Base-by-base conservation (phyloP, 768 basidiomycete genomes). In the Mycena floridula region DNA sequence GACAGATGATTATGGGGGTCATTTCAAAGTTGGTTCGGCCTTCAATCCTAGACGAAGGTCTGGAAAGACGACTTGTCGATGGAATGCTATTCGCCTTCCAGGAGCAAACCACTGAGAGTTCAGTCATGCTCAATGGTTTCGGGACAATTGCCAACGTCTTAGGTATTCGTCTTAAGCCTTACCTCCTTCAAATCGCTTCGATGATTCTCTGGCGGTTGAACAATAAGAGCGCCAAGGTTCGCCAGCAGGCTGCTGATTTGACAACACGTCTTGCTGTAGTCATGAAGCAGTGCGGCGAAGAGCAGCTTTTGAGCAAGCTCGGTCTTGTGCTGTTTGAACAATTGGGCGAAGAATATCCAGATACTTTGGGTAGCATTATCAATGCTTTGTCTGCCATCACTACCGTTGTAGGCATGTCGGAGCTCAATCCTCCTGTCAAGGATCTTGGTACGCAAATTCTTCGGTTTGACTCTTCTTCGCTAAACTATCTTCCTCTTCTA, bases 21-120 rank as follows among this genome's bases (percentile, higher is more conserved):
- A 96, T 98, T 54, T 97, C 92, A 18, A 95, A 96, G 62, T 96
- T 99, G 37, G 75, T 95, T 2, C 93, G 96, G 40, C 93, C 95
- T n/a, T 89, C 95, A 0, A 94, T 98, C 58, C 88, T 98, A 40
- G 96, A 98, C 58, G 95, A 98, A 65, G 76, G 94, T 43, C 74
- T 99, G 35, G 95, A 99, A 65, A 81, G 94, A 24, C 79, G 89
- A 45, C 79, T 99, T 11, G 89, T 98, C 22, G 96, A 99, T 56
- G 95, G 96, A n/a, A 98, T 99, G 67, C 97, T 98, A 65, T 97
- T 94, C 61, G 85, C 96, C 13, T 99, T 99, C 89, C 95, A 98
- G 65, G 95, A 98, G 69, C 96, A 99, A 63, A 97, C 95, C 2
- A 89, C 92, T 7, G 96, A 99, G 63, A 95, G 98, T 57, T 93